Evolutionary conservation across 352 stramenopile species (phyloP).

Genomic region (Plasmopara viticola): DNA sequence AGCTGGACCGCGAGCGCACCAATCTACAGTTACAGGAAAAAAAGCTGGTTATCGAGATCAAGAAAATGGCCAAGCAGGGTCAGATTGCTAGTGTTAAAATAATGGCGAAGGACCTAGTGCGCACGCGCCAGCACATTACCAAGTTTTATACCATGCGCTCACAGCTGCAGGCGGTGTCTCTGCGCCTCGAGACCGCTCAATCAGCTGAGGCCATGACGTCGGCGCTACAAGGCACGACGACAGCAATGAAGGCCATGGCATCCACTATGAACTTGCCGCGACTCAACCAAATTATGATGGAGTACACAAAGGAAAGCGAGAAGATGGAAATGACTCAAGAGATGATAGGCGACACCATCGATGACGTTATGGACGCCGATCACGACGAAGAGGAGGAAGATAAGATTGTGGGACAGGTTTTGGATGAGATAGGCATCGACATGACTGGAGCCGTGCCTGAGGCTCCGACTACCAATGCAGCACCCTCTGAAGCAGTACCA

Average conservation of each 20-base stretch:
- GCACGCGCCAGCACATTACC: constrained; percentile 93
- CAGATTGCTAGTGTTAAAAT: constrained; percentile 97
- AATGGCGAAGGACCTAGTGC: constrained; percentile 95
- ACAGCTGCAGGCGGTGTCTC: constrained; percentile 92
- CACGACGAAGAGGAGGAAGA: constrained; percentile 95
- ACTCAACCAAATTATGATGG: constrained; percentile 97
- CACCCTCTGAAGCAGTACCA: constrained; percentile 31
- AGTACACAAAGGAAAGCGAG: constrained; percentile 97
- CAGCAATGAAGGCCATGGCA: constrained; percentile 83
- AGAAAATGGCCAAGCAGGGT: constrained; percentile 94
- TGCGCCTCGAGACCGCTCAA: constrained; percentile 94
- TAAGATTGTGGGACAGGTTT: constrained; percentile 93
- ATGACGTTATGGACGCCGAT: constrained; percentile 94
- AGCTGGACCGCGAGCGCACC: constrained; percentile 94
- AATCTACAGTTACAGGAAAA: constrained; percentile 90
- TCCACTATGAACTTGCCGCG: constrained; percentile 94
- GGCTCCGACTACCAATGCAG: constrained; percentile 56
- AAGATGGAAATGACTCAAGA: constrained; percentile 97
- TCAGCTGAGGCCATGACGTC: constrained; percentile 94
- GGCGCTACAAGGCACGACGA: constrained; percentile 74
- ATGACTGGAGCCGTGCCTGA: constrained; percentile 90
- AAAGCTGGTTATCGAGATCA: constrained; percentile 96
- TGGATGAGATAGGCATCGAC: constrained; percentile 96
- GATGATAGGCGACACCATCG: constrained; percentile 96
- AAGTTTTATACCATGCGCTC: constrained; percentile 98